Evolutionary conservation across 2,329 filamentous ascomycete genomes (phyloP).

Genomic region (Nemania abortiva): DNA sequence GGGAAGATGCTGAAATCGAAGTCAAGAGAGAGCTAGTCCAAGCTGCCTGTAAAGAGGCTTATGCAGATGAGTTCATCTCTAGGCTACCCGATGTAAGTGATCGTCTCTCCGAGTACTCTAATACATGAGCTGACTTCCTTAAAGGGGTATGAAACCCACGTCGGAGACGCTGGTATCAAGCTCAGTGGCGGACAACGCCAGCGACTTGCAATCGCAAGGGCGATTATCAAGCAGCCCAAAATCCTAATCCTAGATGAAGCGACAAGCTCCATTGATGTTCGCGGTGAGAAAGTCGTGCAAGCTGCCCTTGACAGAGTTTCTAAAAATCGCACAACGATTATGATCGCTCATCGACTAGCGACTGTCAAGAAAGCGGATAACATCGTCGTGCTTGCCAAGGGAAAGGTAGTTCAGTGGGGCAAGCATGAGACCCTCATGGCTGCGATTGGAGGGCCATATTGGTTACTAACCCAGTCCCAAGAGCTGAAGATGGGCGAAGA

Average conservation of each 20-base stretch:
- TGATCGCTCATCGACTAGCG: conserved; percentile 73
- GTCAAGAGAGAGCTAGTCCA: conserved; percentile 62
- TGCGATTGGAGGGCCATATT: conserved; percentile 72
- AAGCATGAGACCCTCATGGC: conserved; percentile 78
- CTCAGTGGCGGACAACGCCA: conserved; percentile 77
- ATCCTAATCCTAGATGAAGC: conserved; percentile 68
- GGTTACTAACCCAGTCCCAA: conserved; percentile 73
- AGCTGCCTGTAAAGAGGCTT: conserved; percentile 68
- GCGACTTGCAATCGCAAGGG: conserved; percentile 73
- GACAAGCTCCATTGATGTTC: conserved; percentile 66
- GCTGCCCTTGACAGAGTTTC: conserved; percentile 68
- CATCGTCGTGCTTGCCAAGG: conserved; percentile 63
- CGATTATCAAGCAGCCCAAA: conserved; percentile 71
- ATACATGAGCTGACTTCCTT: conserved; percentile 1
- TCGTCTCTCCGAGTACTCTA: conserved; percentile 1
- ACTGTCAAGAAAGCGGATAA: conserved; percentile 61
- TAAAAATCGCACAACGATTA: conserved; percentile 71
- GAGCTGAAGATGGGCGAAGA: conserved; percentile 64
- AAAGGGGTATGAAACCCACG: conserved; percentile 69
- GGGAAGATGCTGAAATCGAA: conserved; percentile 62
- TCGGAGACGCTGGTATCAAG: conserved; percentile 74
- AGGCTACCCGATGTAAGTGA: conserved; percentile 58
- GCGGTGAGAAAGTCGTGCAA: conserved; percentile 65
- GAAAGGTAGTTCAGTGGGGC: conserved; percentile 78
- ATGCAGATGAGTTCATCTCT: conserved; percentile 69